Conservation (phyloP, 148 eudicot species). For the Chenopodium album region DNA sequence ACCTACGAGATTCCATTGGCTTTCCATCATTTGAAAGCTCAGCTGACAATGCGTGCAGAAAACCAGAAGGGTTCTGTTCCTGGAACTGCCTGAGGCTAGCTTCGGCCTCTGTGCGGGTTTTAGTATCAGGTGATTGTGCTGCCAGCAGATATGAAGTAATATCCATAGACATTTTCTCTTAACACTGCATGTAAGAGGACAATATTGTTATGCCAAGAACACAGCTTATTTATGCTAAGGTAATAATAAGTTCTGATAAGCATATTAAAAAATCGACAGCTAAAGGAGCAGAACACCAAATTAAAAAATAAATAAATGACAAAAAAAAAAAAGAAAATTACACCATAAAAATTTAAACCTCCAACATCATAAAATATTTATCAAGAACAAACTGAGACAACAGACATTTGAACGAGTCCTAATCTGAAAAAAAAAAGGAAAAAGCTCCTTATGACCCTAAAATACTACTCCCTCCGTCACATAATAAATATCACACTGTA, state of each 20-base stretch:
- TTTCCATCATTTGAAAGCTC: constrained; percentile 68
- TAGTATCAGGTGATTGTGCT: constrained; percentile 67
- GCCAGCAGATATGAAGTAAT: constrained; percentile 57
- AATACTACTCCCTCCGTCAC: too few relatives aligned
- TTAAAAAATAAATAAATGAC: not conserved
- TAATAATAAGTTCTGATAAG: not conserved
- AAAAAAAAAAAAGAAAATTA: too few relatives aligned
- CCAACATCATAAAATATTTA: not conserved
- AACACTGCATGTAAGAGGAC: constrained; percentile 5
- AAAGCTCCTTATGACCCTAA: not conserved
- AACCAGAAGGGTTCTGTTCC: constrained; percentile 58
- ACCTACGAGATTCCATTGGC: constrained; percentile 63
- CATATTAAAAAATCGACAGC: not conserved
- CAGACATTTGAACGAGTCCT: not conserved
- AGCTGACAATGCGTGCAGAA: constrained; percentile 49
- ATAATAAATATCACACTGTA: too few relatives aligned
- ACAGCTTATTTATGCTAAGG: not conserved
- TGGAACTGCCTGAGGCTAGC: constrained; percentile 53
- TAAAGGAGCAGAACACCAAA: not conserved
- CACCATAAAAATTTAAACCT: not conserved
- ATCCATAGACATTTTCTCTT: constrained; percentile 55
- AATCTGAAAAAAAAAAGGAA: not conserved
- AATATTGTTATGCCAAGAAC: not conserved
- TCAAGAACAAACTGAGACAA: not conserved
- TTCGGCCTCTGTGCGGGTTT: constrained; percentile 60